Percentiles rank a stretch among this genome's conserved stretches.
phyloP scores from a whole-genome alignment of 1,284 basidiomycete genomes.

The Tylopilus orsonianus region DNA sequence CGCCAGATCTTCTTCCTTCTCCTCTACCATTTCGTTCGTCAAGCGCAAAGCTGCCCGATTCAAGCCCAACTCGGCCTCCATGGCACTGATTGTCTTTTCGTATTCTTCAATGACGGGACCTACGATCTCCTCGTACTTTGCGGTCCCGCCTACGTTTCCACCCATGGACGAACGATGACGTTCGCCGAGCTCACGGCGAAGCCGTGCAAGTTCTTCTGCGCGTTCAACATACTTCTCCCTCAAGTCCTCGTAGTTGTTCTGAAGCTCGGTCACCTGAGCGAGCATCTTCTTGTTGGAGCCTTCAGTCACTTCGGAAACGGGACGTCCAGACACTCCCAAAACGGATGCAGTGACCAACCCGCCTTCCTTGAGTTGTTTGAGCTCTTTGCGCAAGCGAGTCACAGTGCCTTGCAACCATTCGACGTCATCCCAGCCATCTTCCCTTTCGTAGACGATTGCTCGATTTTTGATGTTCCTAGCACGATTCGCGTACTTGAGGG shows the following conservation, averaged over 20 bases:
- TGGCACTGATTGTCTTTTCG: constrained; percentile 93
- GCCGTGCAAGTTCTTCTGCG: constrained; percentile 81
- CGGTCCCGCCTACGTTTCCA: constrained; percentile 68
- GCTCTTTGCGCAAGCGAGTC: constrained; percentile 80
- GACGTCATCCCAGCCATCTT: constrained; percentile 98
- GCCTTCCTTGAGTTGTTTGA: constrained; percentile 74
- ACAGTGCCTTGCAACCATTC: constrained; percentile 93
- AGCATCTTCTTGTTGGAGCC: constrained; percentile 70
- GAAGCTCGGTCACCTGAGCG: constrained; percentile 74
- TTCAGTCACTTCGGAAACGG: constrained; percentile 41
- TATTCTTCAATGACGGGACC: constrained; percentile 99
- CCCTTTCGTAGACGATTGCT: constrained; percentile 89
- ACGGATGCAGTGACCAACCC: constrained; percentile 33
- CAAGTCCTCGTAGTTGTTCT: constrained; percentile 80
- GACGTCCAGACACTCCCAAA: constrained; percentile 30
- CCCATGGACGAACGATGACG: constrained; percentile 59
- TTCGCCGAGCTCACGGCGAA: constrained; percentile 75
- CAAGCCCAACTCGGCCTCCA: constrained; percentile 92
- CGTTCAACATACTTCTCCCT: constrained; percentile 84
- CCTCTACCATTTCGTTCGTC: constrained; percentile 89
- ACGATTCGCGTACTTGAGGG: constrained; percentile 97
- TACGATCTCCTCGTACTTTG: constrained; percentile 93
- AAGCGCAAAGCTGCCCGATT: constrained; percentile 87
- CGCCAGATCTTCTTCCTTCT: constrained; percentile 79
- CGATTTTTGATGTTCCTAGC: constrained; percentile 97